A percentile compares a stretch with the other conserved stretches of the same genome.
phyloP scores from a whole-genome alignment of 805 yeast genomes.

The Saccharomycopsis microspora region DNA sequence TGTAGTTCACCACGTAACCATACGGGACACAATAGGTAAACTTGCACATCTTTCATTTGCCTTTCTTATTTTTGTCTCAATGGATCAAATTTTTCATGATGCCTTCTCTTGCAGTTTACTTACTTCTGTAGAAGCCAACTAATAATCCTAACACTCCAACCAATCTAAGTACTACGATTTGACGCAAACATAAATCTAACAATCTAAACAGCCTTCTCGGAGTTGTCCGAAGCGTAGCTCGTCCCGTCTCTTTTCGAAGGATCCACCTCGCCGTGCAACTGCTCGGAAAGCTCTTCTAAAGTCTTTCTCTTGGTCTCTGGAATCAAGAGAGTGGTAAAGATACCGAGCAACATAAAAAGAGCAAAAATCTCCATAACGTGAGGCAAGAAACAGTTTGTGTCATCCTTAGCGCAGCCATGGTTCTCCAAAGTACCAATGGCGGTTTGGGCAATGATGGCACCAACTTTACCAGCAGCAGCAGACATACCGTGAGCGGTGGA shows the following conservation, averaged over 20 bases:
- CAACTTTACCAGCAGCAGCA: slow-evolving; percentile 86
- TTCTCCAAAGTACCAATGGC: slow-evolving; percentile 74
- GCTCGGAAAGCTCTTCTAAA: slow-evolving; percentile 72
- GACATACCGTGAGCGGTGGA: slow-evolving; percentile 92
- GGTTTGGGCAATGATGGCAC: slow-evolving; percentile 87
- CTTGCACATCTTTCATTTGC: too few species aligned
- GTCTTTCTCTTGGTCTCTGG: slow-evolving; percentile 93
- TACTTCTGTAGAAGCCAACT: too few species aligned
- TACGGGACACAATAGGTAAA: too few species aligned
- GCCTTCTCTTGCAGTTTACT: too few species aligned
- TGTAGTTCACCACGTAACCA: too few species aligned
- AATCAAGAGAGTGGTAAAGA: slow-evolving; percentile 49
- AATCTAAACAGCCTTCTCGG: slow-evolving; percentile 15
- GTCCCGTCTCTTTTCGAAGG: slow-evolving; percentile 7
- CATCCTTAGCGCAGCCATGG: slow-evolving; percentile 59
- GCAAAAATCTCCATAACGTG: slow-evolving; percentile 94
- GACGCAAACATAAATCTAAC: neutral
- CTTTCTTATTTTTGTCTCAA: too few species aligned
- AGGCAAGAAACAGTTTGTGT: slow-evolving; percentile 68
- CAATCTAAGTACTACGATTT: neutral
- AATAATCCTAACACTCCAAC: neutral
- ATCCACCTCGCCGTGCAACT: slow-evolving; percentile 70
- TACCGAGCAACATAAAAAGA: slow-evolving; percentile 79
- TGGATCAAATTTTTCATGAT: too few species aligned
- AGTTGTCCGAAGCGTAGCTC: slow-evolving; percentile 15